Base-by-base conservation (phyloP, 2,329 filamentous ascomycete species). In the Stenocarpella maydis region DNA sequence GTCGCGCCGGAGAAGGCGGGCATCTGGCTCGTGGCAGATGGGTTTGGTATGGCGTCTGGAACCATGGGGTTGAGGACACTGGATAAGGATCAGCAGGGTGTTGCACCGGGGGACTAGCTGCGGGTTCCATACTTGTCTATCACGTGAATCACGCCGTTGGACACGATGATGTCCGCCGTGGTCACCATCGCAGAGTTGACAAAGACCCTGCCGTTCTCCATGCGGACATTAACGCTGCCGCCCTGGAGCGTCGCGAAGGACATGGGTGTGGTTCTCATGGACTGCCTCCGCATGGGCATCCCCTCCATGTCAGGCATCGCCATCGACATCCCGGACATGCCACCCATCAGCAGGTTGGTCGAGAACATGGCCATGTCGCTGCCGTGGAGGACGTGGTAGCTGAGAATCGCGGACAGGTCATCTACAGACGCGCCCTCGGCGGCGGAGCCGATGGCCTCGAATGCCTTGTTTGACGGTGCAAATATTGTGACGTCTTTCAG, bases 301-400 rank as follows among this genome's bases (percentile, higher is more conserved):
- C 39, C 28, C 17, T 17, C 52, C 47, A 39, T 67, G 3, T 53
- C 94, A 3, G 96, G 96, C 17, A 63, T 49, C 4, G 58, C 58
- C 41, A 61, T 61, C 19, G 91, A 95, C 15, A 96, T 99, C 74
- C 90, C 97, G 17, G 58, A 47, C 41, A 43, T 58, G 28, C 43
- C n/a, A 2, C 58, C 58, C 58, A 63, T 63, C 55, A 89, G 95
- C 45, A 94, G 98, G 60, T 91, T 90, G 73, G 86, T 98, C 49
- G 88, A 87, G 58, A 93, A 98, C 80, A 99, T 99, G 75, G 94
- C 98, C 68, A 98, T 37, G 74, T 70, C 50, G 19, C 50, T 21
- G 9, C 65, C 65, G 28, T 67, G 37, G 28, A 81, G 69, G 55
- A 80, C 71, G 71, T 81, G 79, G 70, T 81, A 82, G 41, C 75